A percentile compares a stretch with the other conserved stretches of the same genome.
phyloP scores from a whole-genome alignment of 306 rosid species.

The Rubus parviflorus region DNA sequence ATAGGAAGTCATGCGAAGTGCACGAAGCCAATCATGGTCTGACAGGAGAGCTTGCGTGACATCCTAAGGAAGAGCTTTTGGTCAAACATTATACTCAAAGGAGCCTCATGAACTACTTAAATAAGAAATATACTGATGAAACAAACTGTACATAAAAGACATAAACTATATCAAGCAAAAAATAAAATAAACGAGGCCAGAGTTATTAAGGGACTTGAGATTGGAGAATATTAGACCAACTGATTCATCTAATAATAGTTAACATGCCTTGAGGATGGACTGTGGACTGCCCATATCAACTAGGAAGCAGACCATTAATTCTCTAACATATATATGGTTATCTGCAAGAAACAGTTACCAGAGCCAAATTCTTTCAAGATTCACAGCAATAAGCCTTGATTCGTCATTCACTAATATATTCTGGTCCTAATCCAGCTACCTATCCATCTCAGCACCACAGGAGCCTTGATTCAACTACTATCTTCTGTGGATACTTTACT shows the following conservation, averaged over 20 bases:
- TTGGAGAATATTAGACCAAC: background rate
- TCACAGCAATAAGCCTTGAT: background rate
- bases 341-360: background rate
- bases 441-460: background rate
- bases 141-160: constrained; percentile 1
- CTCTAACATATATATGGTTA: background rate
- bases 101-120: background rate
- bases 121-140: constrained; percentile 6
- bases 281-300: background rate
- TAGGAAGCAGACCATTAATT: background rate
- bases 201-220: background rate
- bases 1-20: constrained; percentile 86
- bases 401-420: background rate
- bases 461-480: background rate
- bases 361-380: background rate
- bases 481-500: background rate
- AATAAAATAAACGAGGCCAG: background rate
- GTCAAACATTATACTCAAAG: constrained; percentile 27
- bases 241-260: background rate
- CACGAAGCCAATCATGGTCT: constrained; percentile 86
- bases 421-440: background rate
- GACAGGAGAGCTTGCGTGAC: constrained; percentile 42
- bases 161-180: background rate
- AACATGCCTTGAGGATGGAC: background rate
- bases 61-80: constrained; percentile 45